These are phyloP conservation scores for Calonectria pseudoreteaudii DNA, from an alignment of 2,329 filamentous ascomycete species.

Conservation along the genomic window DNA sequence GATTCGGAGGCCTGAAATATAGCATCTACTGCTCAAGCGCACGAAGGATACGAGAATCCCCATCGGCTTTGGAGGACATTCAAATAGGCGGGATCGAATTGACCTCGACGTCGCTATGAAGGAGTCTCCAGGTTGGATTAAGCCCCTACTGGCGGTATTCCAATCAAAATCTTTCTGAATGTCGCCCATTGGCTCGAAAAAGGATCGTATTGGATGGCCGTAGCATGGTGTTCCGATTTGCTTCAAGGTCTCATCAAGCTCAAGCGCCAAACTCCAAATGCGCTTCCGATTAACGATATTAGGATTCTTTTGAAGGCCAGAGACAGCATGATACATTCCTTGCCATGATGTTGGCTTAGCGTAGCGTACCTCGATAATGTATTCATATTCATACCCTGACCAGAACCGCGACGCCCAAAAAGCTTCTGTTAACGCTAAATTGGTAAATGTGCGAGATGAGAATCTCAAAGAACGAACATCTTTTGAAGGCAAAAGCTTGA, in stretches of 20 bases:
- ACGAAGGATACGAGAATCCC: conserved; percentile 21
- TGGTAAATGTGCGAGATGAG: conserved; percentile 10
- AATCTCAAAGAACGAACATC: conserved; percentile 8
- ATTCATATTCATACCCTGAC: conserved; percentile 15
- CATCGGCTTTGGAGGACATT: not conserved
- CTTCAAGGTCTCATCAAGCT: not conserved
- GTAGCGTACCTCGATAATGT: not conserved
- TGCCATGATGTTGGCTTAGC: conserved; percentile 18
- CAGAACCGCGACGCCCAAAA: conserved; percentile 27
- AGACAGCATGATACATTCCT: conserved; percentile 1
- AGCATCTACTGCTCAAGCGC: not conserved
- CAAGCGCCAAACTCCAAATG: conserved; percentile 6
- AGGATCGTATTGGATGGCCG: not conserved
- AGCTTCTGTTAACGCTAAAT: conserved; percentile 1
- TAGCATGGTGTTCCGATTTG: not conserved
- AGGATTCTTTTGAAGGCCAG: not conserved
- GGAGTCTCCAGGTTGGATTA: not conserved
- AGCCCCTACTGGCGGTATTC: conserved; percentile 12
- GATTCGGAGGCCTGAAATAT: conserved; percentile 21
- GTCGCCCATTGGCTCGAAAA: not conserved
- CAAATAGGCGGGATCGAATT: not conserved
- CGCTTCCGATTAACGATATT: conserved; percentile 9
- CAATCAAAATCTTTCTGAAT: not conserved
- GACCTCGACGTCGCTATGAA: not conserved
- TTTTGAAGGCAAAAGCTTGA: not conserved